Evolutionary conservation across 768 basidiomycete species (phyloP).

Genomic region (Amyloporia xantha): DNA sequence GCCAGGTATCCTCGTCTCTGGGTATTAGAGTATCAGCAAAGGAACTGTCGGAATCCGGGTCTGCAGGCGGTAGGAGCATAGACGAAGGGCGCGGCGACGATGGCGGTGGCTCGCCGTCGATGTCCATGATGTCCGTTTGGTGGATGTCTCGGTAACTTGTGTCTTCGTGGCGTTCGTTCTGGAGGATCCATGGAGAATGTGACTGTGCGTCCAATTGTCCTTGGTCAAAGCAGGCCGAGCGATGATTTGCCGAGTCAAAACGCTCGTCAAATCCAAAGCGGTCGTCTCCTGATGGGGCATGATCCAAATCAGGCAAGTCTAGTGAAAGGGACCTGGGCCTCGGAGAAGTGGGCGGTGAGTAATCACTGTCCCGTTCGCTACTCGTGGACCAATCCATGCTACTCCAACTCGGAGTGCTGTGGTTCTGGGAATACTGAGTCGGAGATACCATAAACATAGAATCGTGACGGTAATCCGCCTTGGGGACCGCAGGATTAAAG

Average conservation of each 20-base stretch:
- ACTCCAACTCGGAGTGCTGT: slow-evolving; percentile 6
- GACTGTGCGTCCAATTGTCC: slow-evolving; percentile 1
- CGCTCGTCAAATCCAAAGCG: neutral
- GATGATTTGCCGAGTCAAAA: neutral
- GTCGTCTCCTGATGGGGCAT: neutral
- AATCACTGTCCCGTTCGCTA: slow-evolving; percentile 6
- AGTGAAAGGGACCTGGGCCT: slow-evolving; percentile 5
- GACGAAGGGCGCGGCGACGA: neutral
- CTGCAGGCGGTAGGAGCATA: slow-evolving; percentile 8
- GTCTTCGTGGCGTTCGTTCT: neutral
- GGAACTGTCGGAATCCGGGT: slow-evolving; percentile 13
- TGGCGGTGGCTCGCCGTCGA: slow-evolving; percentile 3
- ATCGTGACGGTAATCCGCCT: neutral
- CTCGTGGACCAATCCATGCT: slow-evolving; percentile 12
- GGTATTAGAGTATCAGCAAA: slow-evolving; percentile 14
- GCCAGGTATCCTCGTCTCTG: slow-evolving; percentile 12
- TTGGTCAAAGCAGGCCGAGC: slow-evolving; percentile 6
- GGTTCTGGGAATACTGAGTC: slow-evolving; percentile 3
- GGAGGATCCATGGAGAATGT: neutral
- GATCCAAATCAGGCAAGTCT: slow-evolving; percentile 4
- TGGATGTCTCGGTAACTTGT: slow-evolving; percentile 1
- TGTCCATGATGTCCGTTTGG: neutral
- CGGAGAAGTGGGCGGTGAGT: slow-evolving; percentile 9
- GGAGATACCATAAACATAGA: neutral
- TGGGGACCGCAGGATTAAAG: neutral